Conservation (phyloP, 768 basidiomycete genomes). For the Cytidiella melzeri region DNA sequence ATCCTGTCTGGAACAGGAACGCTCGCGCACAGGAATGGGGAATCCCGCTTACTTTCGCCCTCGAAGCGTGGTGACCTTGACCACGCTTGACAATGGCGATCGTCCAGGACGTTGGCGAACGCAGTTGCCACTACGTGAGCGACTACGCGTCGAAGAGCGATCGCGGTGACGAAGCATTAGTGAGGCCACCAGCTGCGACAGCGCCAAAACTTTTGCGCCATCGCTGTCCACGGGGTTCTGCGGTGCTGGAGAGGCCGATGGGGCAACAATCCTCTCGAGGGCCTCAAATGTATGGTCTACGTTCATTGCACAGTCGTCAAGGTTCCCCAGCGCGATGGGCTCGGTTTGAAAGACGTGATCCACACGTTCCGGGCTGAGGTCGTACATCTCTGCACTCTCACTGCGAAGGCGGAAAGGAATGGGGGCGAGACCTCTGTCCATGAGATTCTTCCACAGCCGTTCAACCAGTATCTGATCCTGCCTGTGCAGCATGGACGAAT, state of each 20-base stretch:
- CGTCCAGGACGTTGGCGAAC: not conserved
- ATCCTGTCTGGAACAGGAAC: no score
- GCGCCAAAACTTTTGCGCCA: conserved; percentile 11
- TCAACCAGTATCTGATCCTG: conserved; percentile 30
- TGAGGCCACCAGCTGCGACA: conserved; percentile 22
- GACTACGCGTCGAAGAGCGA: conserved; percentile 15
- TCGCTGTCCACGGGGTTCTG: no score
- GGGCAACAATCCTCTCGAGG: not conserved
- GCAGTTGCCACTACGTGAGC: conserved; percentile 3
- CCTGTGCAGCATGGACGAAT: not conserved
- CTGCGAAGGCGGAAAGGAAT: conserved; percentile 5
- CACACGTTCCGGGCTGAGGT: conserved; percentile 5
- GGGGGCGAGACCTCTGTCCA: conserved; percentile 27
- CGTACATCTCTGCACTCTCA: not conserved
- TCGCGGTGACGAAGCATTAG: conserved; percentile 23
- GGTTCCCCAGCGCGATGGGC: not conserved
- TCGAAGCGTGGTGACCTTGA: no score
- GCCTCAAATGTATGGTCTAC: not conserved
- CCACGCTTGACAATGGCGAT: not conserved
- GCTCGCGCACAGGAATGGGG: no score
- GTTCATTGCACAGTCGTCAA: not conserved
- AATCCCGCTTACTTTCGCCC: no score
- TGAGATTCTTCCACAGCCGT: conserved; percentile 27
- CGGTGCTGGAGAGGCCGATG: conserved; percentile 6
- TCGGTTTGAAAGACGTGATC: conserved; percentile 9